A percentile compares a stretch with the other conserved stretches of the same genome.
These are phyloP conservation scores for Entomophthora muscae DNA, from an alignment of 371 early-diverging fungal genomes.

Conservation along the genomic window DNA sequence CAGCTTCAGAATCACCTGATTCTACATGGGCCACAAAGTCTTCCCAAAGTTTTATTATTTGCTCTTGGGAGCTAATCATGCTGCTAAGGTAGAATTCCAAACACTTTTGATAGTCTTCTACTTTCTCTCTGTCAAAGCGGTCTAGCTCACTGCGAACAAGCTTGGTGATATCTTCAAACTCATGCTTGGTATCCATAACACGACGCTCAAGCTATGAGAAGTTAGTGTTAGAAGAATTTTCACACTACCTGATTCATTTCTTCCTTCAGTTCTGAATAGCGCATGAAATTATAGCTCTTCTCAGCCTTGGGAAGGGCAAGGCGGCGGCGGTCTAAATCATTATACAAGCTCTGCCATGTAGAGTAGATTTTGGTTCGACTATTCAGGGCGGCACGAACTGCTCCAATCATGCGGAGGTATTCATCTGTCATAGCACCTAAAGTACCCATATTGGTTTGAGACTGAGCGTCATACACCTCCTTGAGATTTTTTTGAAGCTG, in stretches of 20 bases:
- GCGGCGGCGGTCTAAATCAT: conserved; percentile 39
- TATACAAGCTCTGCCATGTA: conserved; percentile 43
- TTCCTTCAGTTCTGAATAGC: conserved; percentile 29
- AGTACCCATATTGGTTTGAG: conserved; percentile 37
- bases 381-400: conserved; percentile 55
- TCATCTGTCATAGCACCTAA: conserved; percentile 69
- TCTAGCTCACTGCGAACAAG: conserved; percentile 57
- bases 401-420: conserved; percentile 70
- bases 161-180: conserved; percentile 53
- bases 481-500: conserved; percentile 62
- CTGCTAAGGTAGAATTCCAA: conserved; percentile 53
- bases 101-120: conserved; percentile 59
- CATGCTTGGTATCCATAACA: conserved; percentile 29
- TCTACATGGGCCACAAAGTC: not conserved
- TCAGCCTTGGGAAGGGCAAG: conserved; percentile 38
- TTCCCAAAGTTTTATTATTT: conserved; percentile 22
- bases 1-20: not conserved
- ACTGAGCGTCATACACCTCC: conserved; percentile 47
- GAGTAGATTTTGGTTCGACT: conserved; percentile 54
- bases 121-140: conserved; percentile 69
- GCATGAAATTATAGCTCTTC: conserved; percentile 35
- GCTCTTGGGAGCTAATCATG: conserved; percentile 67
- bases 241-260: conserved; percentile 44
- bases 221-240: not conserved
- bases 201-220: conserved; percentile 21